A percentile compares a stretch with the other conserved stretches of the same genome.
phyloP scores from a whole-genome alignment of 2,329 filamentous ascomycete species.

The Pestalotiopsis sp. region DNA sequence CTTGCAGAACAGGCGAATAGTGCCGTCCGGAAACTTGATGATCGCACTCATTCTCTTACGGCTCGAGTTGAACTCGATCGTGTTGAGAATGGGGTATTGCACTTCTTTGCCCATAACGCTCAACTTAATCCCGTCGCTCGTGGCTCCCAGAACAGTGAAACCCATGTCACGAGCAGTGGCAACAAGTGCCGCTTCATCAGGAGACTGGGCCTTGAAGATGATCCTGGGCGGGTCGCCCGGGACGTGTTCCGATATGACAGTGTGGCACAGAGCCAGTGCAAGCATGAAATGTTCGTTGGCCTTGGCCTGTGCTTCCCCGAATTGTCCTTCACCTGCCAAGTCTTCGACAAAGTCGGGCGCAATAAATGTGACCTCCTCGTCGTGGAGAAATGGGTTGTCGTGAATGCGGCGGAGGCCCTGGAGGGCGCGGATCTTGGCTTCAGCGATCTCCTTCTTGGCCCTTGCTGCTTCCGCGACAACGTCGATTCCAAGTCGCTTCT shows the following conservation, averaged over 20 bases:
- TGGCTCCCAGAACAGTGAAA: constrained; percentile 85
- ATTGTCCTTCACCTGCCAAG: constrained; percentile 65
- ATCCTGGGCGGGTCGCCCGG: constrained; percentile 91
- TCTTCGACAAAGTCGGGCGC: constrained; percentile 88
- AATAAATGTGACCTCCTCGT: constrained; percentile 89
- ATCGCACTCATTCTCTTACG: constrained; percentile 98
- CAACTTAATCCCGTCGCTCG: constrained; percentile 78
- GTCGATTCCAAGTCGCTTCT: constrained; percentile 85
- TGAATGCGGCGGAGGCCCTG: constrained; percentile 74
- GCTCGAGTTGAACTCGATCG: constrained; percentile 95
- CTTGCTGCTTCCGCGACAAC: constrained; percentile 78
- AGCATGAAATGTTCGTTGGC: constrained; percentile 93
- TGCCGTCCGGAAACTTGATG: constrained; percentile 88
- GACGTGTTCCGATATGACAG: constrained; percentile 86
- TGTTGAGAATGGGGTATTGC: constrained; percentile 87
- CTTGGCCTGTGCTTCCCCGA: constrained; percentile 73
- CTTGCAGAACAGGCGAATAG: constrained; percentile 93
- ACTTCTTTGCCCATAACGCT: constrained; percentile 87
- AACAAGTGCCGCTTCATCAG: constrained; percentile 93
- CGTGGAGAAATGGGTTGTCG: constrained; percentile 87
- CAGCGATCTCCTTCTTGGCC: constrained; percentile 76
- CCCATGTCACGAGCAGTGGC: constrained; percentile 93
- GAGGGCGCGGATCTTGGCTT: constrained; percentile 74
- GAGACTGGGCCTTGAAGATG: constrained; percentile 95
- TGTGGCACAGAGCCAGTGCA: constrained; percentile 92